A percentile compares a stretch with the other conserved stretches of the same genome.
Conservation (phyloP, 2,329 filamentous ascomycete species). For the Paraconiothyrium brasiliense region DNA sequence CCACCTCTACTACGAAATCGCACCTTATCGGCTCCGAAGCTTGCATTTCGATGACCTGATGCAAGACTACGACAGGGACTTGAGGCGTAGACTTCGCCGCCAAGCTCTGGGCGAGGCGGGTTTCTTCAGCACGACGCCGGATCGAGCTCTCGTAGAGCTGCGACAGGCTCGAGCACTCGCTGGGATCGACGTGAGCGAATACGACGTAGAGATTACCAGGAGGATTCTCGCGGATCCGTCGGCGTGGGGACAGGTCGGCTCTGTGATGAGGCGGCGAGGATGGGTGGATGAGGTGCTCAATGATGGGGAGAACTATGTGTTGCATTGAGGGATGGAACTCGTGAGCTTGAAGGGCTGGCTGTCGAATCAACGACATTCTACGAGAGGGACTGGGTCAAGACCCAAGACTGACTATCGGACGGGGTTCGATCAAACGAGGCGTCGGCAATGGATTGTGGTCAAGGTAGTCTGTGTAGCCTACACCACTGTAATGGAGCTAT, state of each 20-base stretch:
- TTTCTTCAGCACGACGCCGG: conserved; percentile 3
- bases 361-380: no score
- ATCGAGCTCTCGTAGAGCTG: conserved; percentile 17
- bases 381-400: neutral
- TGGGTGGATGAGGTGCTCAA: conserved; percentile 10
- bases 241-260: conserved; percentile 22
- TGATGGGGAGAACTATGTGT: neutral
- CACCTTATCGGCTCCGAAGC: neutral
- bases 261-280: conserved; percentile 7
- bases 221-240: conserved; percentile 17
- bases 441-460: no score
- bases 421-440: neutral
- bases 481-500: no score
- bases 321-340: neutral
- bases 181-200: conserved; percentile 14
- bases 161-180: conserved; percentile 22
- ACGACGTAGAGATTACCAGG: conserved; percentile 20
- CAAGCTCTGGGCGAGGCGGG: neutral
- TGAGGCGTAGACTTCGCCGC: neutral
- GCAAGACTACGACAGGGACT: neutral
- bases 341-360: neutral
- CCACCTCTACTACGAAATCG: neutral
- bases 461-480: no score
- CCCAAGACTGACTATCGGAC: neutral
- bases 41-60: neutral